Base-by-base conservation (phyloP, 345 rosid species). In the Pistacia integerrima region DNA sequence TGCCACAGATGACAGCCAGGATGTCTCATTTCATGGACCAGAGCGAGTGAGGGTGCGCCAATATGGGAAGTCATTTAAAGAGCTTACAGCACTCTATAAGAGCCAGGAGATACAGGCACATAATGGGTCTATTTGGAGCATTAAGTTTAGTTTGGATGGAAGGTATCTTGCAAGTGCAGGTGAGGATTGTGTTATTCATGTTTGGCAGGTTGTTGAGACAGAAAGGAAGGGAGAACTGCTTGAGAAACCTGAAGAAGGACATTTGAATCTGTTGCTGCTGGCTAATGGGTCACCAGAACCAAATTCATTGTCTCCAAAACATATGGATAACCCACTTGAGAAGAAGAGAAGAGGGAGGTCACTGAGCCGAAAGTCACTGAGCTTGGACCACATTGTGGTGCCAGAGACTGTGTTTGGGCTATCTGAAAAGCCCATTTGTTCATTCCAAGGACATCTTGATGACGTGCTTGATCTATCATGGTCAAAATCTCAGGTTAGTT, bases 381-480 rank as follows among this genome's bases (percentile, higher is more conserved):
- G 90, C 79, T 81, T 88, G 81, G 99, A 96, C 28, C 88, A 87
- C 28, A 76, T 83, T 64, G 64, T 80, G 65, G 88, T 93, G 67
- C 97, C 98, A 51, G 98, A 96, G 65, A 81, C 93, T 44, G 90
- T 96, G 57, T 96, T 96, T 77, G 93, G 86, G 16, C 94, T 96
- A 35, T 73, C 90, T 11, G 99, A 96, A 16, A 96, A 91, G 79
- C 99, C 99, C 17, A 41, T 93, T 78, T 93, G 94, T 84, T 92
- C 99, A 51, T 96, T 96, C 70, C 78, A 79, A 67, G 97, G 99
- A 51, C 99, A 96, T 84, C 58, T 74, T n/a, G 76, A 88, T 83
- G 97, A 85, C 81, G 99, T 96, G 74, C 98, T 92, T 49, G 99
- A 96, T 82, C 91, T 96, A 54, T 90, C 99, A n/a, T 96, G 99